A percentile compares a stretch with the other conserved stretches of the same genome.
Evolutionary conservation across 441 rosid genomes (phyloP).

Genomic region (Pelargonium citronellum): DNA sequence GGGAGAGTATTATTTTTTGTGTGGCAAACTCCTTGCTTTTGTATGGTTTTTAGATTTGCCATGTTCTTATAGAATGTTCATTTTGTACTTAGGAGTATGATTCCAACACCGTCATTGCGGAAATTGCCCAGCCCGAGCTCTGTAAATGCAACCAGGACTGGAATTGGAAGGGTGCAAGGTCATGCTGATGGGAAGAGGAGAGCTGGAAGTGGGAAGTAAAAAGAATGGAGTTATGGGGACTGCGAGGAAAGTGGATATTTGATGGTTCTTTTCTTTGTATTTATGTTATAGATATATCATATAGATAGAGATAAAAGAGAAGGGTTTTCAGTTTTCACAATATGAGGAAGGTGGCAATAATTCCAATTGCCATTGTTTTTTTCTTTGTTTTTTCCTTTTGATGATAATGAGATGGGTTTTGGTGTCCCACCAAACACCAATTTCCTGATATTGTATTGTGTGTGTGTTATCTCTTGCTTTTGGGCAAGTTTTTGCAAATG

Average conservation of each 20-base stretch:
- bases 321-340: no score
- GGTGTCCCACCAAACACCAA: no score
- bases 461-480: no score
- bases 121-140: constrained; percentile 34
- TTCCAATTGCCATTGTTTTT: no score
- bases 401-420: no score
- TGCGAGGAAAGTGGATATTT: constrained; percentile 19
- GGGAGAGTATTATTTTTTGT: neutral
- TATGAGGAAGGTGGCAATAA: no score
- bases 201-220: constrained; percentile 46
- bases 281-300: constrained; percentile 22
- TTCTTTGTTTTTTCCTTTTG: no score
- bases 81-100: constrained; percentile 43
- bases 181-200: constrained; percentile 49
- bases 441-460: no score
- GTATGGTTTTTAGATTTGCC: neutral
- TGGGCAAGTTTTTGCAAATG: no score
- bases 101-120: constrained; percentile 59
- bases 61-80: neutral
- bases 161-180: constrained; percentile 25
- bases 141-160: constrained; percentile 29
- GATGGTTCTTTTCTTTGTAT: constrained; percentile 18
- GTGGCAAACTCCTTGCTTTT: neutral
- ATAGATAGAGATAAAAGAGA: constrained; percentile 19
- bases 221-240: neutral